These are phyloP conservation scores for Pouteria glomerata DNA, from an alignment of 148 eudicot genomes.

Conservation along the genomic window DNA sequence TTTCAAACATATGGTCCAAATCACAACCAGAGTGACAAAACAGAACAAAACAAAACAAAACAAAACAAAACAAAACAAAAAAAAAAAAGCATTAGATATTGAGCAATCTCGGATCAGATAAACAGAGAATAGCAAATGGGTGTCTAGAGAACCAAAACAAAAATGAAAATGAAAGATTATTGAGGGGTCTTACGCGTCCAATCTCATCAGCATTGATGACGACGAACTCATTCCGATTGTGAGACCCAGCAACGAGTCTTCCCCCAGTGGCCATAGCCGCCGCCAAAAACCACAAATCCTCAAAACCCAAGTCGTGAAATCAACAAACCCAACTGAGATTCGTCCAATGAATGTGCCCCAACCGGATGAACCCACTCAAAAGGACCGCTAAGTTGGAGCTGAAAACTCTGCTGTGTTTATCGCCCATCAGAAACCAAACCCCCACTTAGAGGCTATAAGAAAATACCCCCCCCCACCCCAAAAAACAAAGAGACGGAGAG, in stretches of 20 bases:
- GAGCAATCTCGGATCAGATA: background rate
- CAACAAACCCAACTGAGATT: background rate
- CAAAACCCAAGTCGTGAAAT: conserved; percentile 5
- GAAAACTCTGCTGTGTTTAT: background rate
- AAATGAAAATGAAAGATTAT: background rate
- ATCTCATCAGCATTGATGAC: conserved; percentile 80
- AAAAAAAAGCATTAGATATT: too few species aligned
- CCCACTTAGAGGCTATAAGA: background rate
- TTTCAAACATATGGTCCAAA: background rate
- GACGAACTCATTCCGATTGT: conserved; percentile 69
- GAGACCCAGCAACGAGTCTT: conserved; percentile 78
- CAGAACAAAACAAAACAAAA: background rate
- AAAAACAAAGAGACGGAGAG: background rate
- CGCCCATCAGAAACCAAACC: background rate
- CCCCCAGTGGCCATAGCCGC: conserved; percentile 55
- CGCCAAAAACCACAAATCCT: conserved; percentile 10
- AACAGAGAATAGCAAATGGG: background rate
- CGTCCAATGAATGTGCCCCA: background rate
- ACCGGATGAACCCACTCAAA: background rate
- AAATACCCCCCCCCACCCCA: background rate
- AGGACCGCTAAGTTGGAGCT: background rate
- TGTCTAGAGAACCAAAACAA: background rate
- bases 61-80: background rate
- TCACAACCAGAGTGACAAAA: background rate
- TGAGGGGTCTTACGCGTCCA: conserved; percentile 41